These are phyloP conservation scores for Globisporangium ultimum DNA, from an alignment of 352 stramenopile species.

Conservation along the genomic window DNA sequence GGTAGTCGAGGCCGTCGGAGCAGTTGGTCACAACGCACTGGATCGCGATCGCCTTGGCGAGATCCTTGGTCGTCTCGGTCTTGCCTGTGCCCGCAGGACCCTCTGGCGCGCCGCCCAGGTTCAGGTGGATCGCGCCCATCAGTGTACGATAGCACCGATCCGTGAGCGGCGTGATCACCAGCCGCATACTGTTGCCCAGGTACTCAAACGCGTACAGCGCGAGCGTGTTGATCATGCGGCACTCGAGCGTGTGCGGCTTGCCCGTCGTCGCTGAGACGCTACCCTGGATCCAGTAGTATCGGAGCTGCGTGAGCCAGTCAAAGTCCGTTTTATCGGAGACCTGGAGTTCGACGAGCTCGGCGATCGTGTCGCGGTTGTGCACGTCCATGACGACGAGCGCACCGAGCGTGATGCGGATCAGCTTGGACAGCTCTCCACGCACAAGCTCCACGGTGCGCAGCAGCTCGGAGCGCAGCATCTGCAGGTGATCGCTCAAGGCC, in stretches of 20 bases:
- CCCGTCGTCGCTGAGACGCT: slow-evolving; percentile 82
- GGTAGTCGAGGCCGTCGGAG: slow-evolving; percentile 87
- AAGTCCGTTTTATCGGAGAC: slow-evolving; percentile 86
- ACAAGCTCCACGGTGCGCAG: slow-evolving; percentile 91
- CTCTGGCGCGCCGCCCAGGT: slow-evolving; percentile 88
- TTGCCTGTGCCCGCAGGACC: slow-evolving; percentile 90
- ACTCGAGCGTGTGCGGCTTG: slow-evolving; percentile 83
- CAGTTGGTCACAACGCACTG: slow-evolving; percentile 94
- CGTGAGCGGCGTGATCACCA: slow-evolving; percentile 92
- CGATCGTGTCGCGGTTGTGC: slow-evolving; percentile 93
- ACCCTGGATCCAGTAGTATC: slow-evolving; percentile 90
- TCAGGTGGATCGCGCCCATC: slow-evolving; percentile 88
- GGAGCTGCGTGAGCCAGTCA: slow-evolving; percentile 92
- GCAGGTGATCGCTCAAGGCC: slow-evolving; percentile 58
- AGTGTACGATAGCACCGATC: slow-evolving; percentile 91
- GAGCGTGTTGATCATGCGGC: slow-evolving; percentile 92
- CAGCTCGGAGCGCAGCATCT: slow-evolving; percentile 71
- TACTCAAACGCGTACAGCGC: slow-evolving; percentile 93
- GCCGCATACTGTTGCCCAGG: slow-evolving; percentile 87
- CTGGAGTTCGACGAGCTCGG: slow-evolving; percentile 83
- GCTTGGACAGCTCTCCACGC: slow-evolving; percentile 90
- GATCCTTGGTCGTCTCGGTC: slow-evolving; percentile 92
- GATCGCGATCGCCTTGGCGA: slow-evolving; percentile 90
- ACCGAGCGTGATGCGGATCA: slow-evolving; percentile 88
- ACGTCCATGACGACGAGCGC: slow-evolving; percentile 95